phyloP scores from a whole-genome alignment of 768 basidiomycete genomes.

The Kwoniella botswanensis region DNA sequence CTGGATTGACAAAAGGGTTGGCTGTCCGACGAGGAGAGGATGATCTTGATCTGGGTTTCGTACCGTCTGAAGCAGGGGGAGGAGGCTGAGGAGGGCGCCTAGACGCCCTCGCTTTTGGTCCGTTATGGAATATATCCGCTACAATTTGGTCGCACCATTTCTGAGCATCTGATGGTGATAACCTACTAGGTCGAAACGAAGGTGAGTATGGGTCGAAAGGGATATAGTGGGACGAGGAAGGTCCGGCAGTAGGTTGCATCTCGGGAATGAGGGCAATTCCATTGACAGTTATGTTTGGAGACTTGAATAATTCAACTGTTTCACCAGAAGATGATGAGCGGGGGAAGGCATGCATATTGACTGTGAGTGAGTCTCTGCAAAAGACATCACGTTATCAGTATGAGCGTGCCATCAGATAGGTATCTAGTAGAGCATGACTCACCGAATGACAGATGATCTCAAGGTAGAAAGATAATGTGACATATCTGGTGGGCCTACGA shows the following conservation, averaged over 20 bases:
- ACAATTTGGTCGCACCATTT: constrained; percentile 48
- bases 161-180: constrained; percentile 29
- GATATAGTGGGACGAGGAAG: not conserved
- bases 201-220: constrained; percentile 17
- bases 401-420: no score
- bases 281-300: constrained; percentile 34
- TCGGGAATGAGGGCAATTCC: constrained; percentile 26
- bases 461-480: constrained; percentile 72
- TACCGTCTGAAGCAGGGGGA: not conserved
- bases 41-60: not conserved
- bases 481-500: constrained; percentile 77
- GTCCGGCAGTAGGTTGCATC: not conserved
- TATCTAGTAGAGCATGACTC: not conserved
- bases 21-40: constrained; percentile 3
- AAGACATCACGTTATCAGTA: not conserved
- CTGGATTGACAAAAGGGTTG: constrained; percentile 23
- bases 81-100: not conserved
- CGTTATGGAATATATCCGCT: constrained; percentile 55
- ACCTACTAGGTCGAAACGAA: constrained; percentile 18
- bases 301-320: constrained; percentile 29
- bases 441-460: constrained; percentile 64
- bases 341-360: constrained; percentile 22
- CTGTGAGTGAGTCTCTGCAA: constrained; percentile 26
- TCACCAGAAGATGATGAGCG: constrained; percentile 9
- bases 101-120: constrained; percentile 21